A percentile compares a stretch with the other conserved stretches of the same genome.
Conservation (phyloP, 371 early-diverging fungal genomes). For the Mucor indicus region DNA sequence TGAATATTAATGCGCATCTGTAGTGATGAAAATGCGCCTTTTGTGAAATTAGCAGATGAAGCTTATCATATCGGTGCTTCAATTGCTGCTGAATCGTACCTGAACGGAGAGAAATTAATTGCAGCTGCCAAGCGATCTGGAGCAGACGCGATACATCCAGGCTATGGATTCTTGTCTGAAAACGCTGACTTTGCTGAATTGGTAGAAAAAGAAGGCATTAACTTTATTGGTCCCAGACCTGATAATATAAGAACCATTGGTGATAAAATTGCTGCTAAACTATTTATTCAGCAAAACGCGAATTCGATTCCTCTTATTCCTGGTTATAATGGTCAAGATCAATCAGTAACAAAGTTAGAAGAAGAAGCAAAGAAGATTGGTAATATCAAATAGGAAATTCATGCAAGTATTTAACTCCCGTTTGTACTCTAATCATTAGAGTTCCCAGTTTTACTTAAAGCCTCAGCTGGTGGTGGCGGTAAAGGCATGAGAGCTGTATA, state of each 20-base stretch:
- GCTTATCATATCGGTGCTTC: constrained; percentile 73
- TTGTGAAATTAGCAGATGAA: constrained; percentile 84
- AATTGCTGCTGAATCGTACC: constrained; percentile 69
- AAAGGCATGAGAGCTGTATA: constrained; percentile 82
- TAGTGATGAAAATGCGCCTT: constrained; percentile 80
- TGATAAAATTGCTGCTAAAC: constrained; percentile 90
- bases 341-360: constrained; percentile 45
- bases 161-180: constrained; percentile 91
- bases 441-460: constrained; percentile 87
- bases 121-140: constrained; percentile 56
- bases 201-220: constrained; percentile 63
- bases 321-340: constrained; percentile 87
- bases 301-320: constrained; percentile 86
- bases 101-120: constrained; percentile 64
- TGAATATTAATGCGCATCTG: too few relatives aligned
- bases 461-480: constrained; percentile 92
- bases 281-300: constrained; percentile 41
- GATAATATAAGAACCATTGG: constrained; percentile 90
- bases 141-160: constrained; percentile 82
- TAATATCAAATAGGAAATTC: too few relatives aligned
- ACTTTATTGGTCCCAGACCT: constrained; percentile 78
- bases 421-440: constrained; percentile 56
- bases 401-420: too few relatives aligned
- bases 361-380: constrained; percentile 55
- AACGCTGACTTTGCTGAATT: constrained; percentile 74